phyloP scores from a whole-genome alignment of 2,329 filamentous ascomycete species.

The Neonectria punicea region DNA sequence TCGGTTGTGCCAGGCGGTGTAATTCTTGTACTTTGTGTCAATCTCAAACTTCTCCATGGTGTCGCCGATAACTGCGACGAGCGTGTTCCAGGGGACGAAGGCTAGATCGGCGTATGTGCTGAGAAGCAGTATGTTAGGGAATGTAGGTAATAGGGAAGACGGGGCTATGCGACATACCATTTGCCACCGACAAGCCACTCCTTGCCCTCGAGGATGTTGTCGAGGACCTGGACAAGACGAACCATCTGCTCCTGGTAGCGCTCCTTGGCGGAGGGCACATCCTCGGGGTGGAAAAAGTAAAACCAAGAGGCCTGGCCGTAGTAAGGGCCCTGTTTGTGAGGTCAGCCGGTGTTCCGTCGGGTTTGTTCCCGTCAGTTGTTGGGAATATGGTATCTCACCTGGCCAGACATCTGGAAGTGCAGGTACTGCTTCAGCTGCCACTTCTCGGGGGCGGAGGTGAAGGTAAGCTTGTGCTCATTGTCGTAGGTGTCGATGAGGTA shows the following conservation, averaged over 20 bases:
- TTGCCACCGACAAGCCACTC: conserved; percentile 51
- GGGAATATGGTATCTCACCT: conserved; percentile 32
- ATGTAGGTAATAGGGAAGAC: background rate
- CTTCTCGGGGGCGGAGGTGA: conserved; percentile 41
- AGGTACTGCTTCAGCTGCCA: conserved; percentile 49
- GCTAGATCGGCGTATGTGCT: conserved; percentile 50
- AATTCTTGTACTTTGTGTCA: conserved; percentile 50
- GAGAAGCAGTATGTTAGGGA: background rate
- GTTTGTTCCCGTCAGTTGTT: too few species aligned
- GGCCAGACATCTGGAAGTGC: conserved; percentile 52
- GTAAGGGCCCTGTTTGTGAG: conserved; percentile 47
- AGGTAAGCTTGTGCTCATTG: conserved; percentile 42
- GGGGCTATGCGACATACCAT: conserved; percentile 36
- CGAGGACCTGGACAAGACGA: conserved; percentile 47
- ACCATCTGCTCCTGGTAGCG: conserved; percentile 46
- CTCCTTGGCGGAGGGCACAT: conserved; percentile 44
- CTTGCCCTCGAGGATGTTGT: conserved; percentile 47
- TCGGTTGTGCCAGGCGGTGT: conserved; percentile 48
- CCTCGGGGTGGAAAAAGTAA: conserved; percentile 41
- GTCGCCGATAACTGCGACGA: conserved; percentile 28
- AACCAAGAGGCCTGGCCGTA: conserved; percentile 50
- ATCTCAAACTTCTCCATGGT: conserved; percentile 38
- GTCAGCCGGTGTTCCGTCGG: background rate
- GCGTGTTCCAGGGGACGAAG: conserved; percentile 47
- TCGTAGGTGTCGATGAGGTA: conserved; percentile 43